Evolutionary conservation across 768 basidiomycete species (phyloP), one percentile per base, ranked within the genome.

Genomic region (Collybiopsis confluens): DNA sequence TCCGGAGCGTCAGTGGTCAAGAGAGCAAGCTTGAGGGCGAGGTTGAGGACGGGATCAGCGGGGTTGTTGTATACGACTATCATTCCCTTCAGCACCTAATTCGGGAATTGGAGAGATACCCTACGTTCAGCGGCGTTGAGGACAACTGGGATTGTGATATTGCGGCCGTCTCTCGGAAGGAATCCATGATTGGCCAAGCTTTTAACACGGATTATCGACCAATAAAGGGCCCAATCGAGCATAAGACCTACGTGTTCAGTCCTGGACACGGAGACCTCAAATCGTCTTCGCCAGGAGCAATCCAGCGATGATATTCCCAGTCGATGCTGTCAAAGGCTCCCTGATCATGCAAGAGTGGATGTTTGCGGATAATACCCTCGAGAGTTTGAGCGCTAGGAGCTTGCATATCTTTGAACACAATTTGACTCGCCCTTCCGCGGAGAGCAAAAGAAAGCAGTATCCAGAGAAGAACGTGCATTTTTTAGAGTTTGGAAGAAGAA

Each of bases 1-100:
- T 60, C 61, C 11, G 57, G 50, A n/a, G 56, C 61, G 40, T 52
- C 54, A 7, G 61, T 58, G 9, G 61, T 60, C 1, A 60, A 51
- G 36, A 62, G 54, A 36, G 55, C 61, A 2, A 59, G 21, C 43
- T 59, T 59, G 7, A 54, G 55, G 2, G 56, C 59, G 11, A 52
- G 18, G 4, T 54, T 56, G 7, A 54, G 13, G 24, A 58, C 46
- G 26, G 58, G 27, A 46, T 56, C 54, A 6, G 54, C 52, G 23
- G 52, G 59, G 47, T 56, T 52, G 28, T 60, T 58, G 43, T 58
- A 60, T 15, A 57, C 56, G 21, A 56, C 59, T 59, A 16, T 26
- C 15, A 20, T 15, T 37, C 23, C 4, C 8, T 2, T 41, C 1
- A 20, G 38, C 27, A 28, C 11, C 16, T 18, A 15, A 10, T 3